phyloP scores from a whole-genome alignment of 805 yeast species.

The Blastobotrys muscicola region DNA sequence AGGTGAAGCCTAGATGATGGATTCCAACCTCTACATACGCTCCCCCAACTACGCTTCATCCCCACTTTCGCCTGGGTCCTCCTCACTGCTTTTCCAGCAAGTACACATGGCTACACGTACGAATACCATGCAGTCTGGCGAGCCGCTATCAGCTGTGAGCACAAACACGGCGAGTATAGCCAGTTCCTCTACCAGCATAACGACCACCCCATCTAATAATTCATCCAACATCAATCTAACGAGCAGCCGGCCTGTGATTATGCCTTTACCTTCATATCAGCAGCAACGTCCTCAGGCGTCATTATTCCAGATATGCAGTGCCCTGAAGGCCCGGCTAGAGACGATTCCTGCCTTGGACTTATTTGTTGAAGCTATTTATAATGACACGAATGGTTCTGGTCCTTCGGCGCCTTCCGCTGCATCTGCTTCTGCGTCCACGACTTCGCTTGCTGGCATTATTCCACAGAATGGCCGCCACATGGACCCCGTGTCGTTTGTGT shows the following conservation, averaged over 20 bases:
- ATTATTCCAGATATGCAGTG: slow-evolving; percentile 20
- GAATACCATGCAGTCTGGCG: no score
- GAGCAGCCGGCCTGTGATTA: neutral
- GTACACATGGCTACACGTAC: no score
- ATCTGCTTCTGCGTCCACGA: slow-evolving; percentile 5
- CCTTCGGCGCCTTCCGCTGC: slow-evolving; percentile 2
- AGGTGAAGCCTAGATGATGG: neutral
- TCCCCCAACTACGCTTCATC: slow-evolving; percentile 2
- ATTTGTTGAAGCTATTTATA: slow-evolving; percentile 8
- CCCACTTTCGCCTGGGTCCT: neutral
- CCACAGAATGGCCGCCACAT: slow-evolving; percentile 6
- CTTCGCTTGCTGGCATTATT: slow-evolving; percentile 7
- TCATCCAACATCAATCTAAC: neutral
- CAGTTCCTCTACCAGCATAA: neutral
- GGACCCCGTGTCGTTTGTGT: slow-evolving; percentile 88
- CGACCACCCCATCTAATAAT: neutral
- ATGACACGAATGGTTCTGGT: slow-evolving; percentile 4
- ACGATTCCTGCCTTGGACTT: slow-evolving; percentile 16
- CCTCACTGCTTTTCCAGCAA: neutral
- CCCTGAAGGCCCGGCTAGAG: slow-evolving; percentile 17
- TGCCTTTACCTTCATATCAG: neutral
- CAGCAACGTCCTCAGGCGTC: slow-evolving; percentile 9
- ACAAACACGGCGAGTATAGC: neutral
- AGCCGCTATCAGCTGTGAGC: neutral
- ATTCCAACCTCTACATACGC: slow-evolving; percentile 3